phyloP scores from a whole-genome alignment of 441 rosid species.

The Eugenia klotzschiana region DNA sequence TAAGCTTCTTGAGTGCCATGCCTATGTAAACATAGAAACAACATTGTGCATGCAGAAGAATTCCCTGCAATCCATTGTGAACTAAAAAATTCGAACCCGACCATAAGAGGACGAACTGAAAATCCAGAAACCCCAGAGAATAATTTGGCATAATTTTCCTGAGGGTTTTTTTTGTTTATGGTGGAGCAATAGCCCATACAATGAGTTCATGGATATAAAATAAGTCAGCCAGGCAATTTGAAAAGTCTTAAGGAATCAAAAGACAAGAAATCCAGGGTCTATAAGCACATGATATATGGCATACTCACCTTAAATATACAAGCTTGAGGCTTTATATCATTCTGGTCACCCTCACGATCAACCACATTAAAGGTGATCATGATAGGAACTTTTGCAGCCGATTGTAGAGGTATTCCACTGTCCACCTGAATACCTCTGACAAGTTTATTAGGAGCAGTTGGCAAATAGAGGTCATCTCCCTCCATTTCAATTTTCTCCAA shows the following conservation, averaged over 20 bases:
- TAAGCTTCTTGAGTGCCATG: neutral
- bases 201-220: neutral
- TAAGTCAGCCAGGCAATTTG: neutral
- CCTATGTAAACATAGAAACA: neutral
- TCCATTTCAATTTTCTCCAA: constrained; percentile 82
- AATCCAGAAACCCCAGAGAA: neutral
- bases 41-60: neutral
- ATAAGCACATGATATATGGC: neutral
- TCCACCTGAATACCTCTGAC: constrained; percentile 80
- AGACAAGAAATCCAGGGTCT: neutral
- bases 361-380: constrained; percentile 85
- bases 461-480: constrained; percentile 87
- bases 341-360: constrained; percentile 63
- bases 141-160: neutral
- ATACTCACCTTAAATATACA: constrained; percentile 87
- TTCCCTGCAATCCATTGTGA: neutral
- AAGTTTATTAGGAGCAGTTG: constrained; percentile 81
- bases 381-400: constrained; percentile 98
- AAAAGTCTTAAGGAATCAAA: neutral
- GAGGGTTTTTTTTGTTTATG: neutral
- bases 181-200: neutral
- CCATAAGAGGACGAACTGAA: neutral
- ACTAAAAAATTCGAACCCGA: neutral
- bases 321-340: constrained; percentile 69
- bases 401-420: constrained; percentile 97